Evolutionary conservation across 306 rosid genomes (phyloP).

Genomic region (Corylus heterophylla): DNA sequence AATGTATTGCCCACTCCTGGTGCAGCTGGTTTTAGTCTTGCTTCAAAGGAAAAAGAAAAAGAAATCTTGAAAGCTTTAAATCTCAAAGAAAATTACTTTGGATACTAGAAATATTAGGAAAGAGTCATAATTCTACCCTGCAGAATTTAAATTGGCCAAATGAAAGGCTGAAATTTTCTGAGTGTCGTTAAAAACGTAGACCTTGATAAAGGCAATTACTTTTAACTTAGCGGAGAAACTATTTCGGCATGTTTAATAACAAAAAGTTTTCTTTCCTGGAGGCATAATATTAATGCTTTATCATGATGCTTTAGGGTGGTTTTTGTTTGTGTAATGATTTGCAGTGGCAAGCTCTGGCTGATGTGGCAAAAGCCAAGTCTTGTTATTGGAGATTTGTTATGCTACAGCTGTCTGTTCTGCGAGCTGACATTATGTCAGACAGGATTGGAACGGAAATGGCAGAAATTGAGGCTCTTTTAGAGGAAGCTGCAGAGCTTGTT

Average conservation of each 20-base stretch:
- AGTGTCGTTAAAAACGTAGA: not conserved
- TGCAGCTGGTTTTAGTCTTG: conserved; percentile 1
- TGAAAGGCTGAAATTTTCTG: not conserved
- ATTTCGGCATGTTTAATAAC: not conserved
- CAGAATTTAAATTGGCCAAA: not conserved
- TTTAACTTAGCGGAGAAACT: not conserved
- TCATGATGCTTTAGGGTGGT: not conserved
- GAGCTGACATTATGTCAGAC: conserved; percentile 78
- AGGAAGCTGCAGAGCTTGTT: conserved; percentile 98
- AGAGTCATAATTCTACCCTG: not conserved
- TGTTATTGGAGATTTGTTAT: conserved; percentile 93
- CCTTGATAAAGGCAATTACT: not conserved
- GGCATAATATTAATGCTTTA: not conserved
- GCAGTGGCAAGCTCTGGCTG: conserved; percentile 93
- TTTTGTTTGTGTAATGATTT: conserved; percentile 8
- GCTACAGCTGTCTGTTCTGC: conserved; percentile 72
- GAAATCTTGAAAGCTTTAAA: not conserved
- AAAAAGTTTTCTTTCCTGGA: not conserved
- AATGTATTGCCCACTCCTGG: not conserved
- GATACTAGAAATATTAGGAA: conserved; percentile 8
- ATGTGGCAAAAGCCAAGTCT: conserved; percentile 71
- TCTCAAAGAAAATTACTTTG: not conserved
- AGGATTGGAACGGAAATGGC: conserved; percentile 65
- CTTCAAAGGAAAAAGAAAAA: not conserved
- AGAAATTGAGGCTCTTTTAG: conserved; percentile 78